Percentiles rank a stretch among this genome's conserved stretches.
Evolutionary conservation across 305 asterid species (phyloP).

Genomic region (Salvia sclarea): DNA sequence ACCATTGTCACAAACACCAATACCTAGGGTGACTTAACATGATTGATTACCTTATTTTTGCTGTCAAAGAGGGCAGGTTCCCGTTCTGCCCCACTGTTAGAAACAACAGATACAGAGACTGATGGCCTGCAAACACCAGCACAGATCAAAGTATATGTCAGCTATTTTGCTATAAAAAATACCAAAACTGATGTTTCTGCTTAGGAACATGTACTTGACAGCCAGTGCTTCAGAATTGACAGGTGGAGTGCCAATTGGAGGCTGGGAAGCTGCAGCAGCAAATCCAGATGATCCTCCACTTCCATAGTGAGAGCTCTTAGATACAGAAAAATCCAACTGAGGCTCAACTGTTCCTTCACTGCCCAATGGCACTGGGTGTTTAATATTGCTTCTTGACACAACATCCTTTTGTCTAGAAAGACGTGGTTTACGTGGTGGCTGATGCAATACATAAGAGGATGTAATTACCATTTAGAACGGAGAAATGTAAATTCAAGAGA

Average conservation of each 20-base stretch:
- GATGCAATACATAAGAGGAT: conserved; percentile 30
- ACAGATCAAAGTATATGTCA: conserved; percentile 28
- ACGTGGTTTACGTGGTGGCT: conserved; percentile 63
- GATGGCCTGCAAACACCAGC: conserved; percentile 50
- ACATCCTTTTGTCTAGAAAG: conserved; percentile 46
- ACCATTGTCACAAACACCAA: conserved; percentile 34
- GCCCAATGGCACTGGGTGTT: conserved; percentile 40
- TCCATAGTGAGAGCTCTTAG: conserved; percentile 49
- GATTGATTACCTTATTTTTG: conserved; percentile 52
- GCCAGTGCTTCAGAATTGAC: conserved; percentile 52
- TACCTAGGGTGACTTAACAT: conserved; percentile 39
- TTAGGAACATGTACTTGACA: conserved; percentile 50
- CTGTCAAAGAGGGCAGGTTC: conserved; percentile 58
- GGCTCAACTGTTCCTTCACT: conserved; percentile 44
- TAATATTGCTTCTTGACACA: conserved; percentile 49
- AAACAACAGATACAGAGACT: conserved; percentile 42
- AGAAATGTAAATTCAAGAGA: conserved; percentile 12
- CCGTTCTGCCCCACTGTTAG: conserved; percentile 50
- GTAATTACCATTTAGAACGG: background rate
- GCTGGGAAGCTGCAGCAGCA: conserved; percentile 48
- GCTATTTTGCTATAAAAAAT: conserved; percentile 15
- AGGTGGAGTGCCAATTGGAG: conserved; percentile 72
- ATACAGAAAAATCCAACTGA: conserved; percentile 45
- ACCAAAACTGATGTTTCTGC: conserved; percentile 19
- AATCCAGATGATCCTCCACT: conserved; percentile 52